Evolutionary conservation across 768 basidiomycete genomes (phyloP), one percentile per base, ranked within the genome.

Genomic region (Xanthoconium stramineum): DNA sequence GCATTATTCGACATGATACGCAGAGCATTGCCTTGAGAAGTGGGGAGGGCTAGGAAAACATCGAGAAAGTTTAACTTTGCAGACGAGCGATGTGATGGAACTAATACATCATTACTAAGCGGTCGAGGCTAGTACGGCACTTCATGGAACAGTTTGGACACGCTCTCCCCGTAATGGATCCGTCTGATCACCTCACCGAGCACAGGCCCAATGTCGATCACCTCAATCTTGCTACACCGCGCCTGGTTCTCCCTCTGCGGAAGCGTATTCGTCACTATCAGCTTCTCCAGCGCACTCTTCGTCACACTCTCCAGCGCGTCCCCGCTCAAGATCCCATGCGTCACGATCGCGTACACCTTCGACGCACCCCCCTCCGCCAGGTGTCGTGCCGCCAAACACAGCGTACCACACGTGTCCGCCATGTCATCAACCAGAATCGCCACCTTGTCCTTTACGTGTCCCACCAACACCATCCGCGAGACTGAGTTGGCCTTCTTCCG

Each of bases 381-480:
- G 60, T 97, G 92, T 61, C 83, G 79, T 8, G 96, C 93, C 1
- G 97, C 97, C 52, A 98, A 80, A 62, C 89, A 88, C 58, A 99
- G 82, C 56, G 97, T 99, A 51, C 93, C 93, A 65, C 93, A 96
- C 42, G 94, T 96, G 73, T 96, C 93, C 32, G 94, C 93, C 94
- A 99, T 98, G 78, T 99, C 97, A 78, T 98, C 97, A 44, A 98
- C 90, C 30, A 99, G 79, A 55, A 99, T 94, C 52, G 95, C 97
- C 42, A 85, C 81, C 76, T 98, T 94, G 69, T 87, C 94, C 69
- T 83, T 85, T 59, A 95, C 94, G 66, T 93, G 86, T 1, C 97
- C 97, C 44, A 99, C 96, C 50, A 99, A 84, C 53, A 94, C 83
- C 94, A 95, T 94, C 53, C 94, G 85, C 57, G 92, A 94, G 8